These are phyloP conservation scores for Sphaerulina populicola DNA, from an alignment of 2,329 filamentous ascomycete genomes.

Conservation along the genomic window DNA sequence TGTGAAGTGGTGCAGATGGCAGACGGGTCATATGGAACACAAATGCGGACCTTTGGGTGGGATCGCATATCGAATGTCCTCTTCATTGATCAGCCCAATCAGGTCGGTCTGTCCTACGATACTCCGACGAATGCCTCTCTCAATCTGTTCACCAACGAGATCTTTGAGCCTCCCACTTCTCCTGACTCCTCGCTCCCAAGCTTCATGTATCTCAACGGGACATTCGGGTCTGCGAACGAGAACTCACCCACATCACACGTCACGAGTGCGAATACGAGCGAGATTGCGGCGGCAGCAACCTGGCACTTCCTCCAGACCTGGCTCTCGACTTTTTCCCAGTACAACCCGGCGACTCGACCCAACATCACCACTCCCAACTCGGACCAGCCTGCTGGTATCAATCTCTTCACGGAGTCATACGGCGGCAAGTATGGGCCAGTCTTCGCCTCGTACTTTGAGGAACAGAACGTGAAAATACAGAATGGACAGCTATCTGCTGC, in stretches of 20 bases:
- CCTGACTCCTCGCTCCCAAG: slow-evolving; percentile 13
- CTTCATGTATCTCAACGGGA: slow-evolving; percentile 51
- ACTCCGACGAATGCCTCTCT: slow-evolving; percentile 53
- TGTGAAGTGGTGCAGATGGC: slow-evolving; percentile 38
- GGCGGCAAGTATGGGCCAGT: slow-evolving; percentile 59
- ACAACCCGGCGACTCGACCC: slow-evolving; percentile 36
- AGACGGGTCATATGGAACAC: slow-evolving; percentile 34
- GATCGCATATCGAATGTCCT: slow-evolving; percentile 53
- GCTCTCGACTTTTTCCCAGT: slow-evolving; percentile 39
- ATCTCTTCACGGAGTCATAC: slow-evolving; percentile 51
- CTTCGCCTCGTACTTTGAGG: slow-evolving; percentile 51
- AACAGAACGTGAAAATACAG: slow-evolving; percentile 53
- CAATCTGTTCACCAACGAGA: slow-evolving; percentile 38
- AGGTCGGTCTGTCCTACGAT: slow-evolving; percentile 63
- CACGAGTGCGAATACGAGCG: slow-evolving; percentile 31
- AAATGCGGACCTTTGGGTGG: slow-evolving; percentile 57
- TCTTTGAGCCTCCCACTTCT: slow-evolving; percentile 36
- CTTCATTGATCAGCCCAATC: slow-evolving; percentile 57
- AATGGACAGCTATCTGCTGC: slow-evolving; percentile 45
- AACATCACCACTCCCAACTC: slow-evolving; percentile 46
- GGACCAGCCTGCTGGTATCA: slow-evolving; percentile 37
- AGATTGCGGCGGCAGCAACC: slow-evolving; percentile 39
- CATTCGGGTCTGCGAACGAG: slow-evolving; percentile 51
- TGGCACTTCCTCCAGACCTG: slow-evolving; percentile 59
- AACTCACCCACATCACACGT: slow-evolving; percentile 13